A percentile compares a stretch with the other conserved stretches of the same genome.
These are phyloP conservation scores for Rhodocollybia butyracea DNA, from an alignment of 768 basidiomycete genomes.

Conservation along the genomic window DNA sequence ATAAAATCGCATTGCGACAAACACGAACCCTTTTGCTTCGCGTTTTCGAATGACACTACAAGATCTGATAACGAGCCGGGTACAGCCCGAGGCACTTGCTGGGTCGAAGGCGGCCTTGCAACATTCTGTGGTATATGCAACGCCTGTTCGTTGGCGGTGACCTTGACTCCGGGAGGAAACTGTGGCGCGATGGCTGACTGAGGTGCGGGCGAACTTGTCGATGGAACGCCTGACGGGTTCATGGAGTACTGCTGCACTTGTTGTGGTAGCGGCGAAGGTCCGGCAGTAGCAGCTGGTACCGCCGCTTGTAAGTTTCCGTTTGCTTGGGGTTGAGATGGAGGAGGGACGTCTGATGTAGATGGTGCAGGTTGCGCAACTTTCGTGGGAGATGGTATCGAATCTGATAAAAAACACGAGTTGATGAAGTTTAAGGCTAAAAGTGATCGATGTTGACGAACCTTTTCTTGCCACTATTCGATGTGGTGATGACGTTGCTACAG, in stretches of 20 bases:
- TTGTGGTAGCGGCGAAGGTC: constrained; percentile 47
- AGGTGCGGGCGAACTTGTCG: constrained; percentile 20
- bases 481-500: constrained; percentile 60
- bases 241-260: constrained; percentile 36
- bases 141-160: constrained; percentile 42
- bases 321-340: constrained; percentile 15
- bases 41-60: constrained; percentile 91
- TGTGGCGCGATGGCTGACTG: constrained; percentile 36
- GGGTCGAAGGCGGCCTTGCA: constrained; percentile 51
- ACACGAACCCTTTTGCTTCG: constrained; percentile 90
- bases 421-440: constrained; percentile 2
- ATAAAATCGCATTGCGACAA: not conserved
- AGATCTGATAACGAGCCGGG: constrained; percentile 89
- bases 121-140: constrained; percentile 16
- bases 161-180: constrained; percentile 70
- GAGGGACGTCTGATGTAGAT: constrained; percentile 23
- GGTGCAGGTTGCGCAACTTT: constrained; percentile 28
- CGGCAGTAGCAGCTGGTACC: constrained; percentile 30
- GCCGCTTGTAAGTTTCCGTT: constrained; percentile 28
- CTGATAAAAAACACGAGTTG: constrained; percentile 29
- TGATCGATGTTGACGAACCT: constrained; percentile 45
- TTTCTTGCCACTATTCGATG: constrained; percentile 43
- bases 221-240: constrained; percentile 13
- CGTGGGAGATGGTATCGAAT: constrained; percentile 42
- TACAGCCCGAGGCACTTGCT: constrained; percentile 52